Evolutionary conservation across 768 basidiomycete species (phyloP), one percentile per base, ranked within the genome.

Genomic region (Amanita brunnescens): DNA sequence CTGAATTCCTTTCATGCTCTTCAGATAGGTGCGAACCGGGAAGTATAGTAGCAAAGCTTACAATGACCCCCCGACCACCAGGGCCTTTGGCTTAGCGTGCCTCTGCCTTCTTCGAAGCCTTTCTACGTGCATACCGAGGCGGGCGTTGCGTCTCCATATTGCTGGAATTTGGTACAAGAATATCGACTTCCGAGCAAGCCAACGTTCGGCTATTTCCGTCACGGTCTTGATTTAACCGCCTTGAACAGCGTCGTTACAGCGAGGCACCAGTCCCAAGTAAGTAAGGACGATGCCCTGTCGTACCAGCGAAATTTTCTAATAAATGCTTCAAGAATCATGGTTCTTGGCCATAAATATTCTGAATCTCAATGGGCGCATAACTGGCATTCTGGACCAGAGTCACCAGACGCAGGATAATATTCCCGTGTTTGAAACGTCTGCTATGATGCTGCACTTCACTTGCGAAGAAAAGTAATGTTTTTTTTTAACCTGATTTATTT

Each of bases 361-460:
- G 57, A 87, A 87, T 63, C 85, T 83, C 6, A 87, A 85, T 54
- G 83, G 83, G 26, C 64, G 85, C 43, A 87, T 90, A 48, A 86
- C 87, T 3, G 74, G 75, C 23, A 65, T 90, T 32, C 68, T 80
- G 29, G 85, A n/a, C n/a, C n/a, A n/a, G n/a, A n/a, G n/a, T n/a
- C n/a, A 90, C 61, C 75, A 73, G 49, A 67, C 72, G 16, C 77
- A 80, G 54, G 71, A 79, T 56, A 68, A 82, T 57, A 88, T 89
- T 59, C 57, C 58, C 5, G 77, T 89, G 34, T 90, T 90, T 56
- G 89, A 91, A 62, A 83, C 79, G 6, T 80, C 84, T 2, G 89
- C 91, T 6, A 91, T 95, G 54, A 65, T 92, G 48, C 65, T 91
- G 16, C 93, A 88, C 62, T 79, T 95, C 47, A 74, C 74, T 38